A percentile compares a stretch with the other conserved stretches of the same genome.
Evolutionary conservation across 805 yeast genomes (phyloP).

Genomic region (Kazachstania kunashirensis): DNA sequence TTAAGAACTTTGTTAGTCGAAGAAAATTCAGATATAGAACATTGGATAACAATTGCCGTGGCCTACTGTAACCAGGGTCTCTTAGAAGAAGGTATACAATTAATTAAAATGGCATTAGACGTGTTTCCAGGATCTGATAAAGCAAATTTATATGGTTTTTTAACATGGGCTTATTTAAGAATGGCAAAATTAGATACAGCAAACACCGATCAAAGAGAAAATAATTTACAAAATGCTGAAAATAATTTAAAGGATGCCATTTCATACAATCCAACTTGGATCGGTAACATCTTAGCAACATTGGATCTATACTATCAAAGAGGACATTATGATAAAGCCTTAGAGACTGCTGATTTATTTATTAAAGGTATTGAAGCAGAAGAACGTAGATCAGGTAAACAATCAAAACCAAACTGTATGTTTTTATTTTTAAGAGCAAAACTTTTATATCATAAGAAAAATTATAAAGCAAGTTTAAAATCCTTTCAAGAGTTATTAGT

Average conservation of each 20-base stretch:
- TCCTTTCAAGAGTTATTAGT: slow-evolving; percentile 75
- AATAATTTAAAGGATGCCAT: slow-evolving; percentile 40
- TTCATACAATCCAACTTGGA: slow-evolving; percentile 36
- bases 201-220: slow-evolving; percentile 21
- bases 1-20: slow-evolving; percentile 67
- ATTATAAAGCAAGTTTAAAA: slow-evolving; percentile 64
- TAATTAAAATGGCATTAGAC: slow-evolving; percentile 51
- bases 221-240: slow-evolving; percentile 34
- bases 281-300: slow-evolving; percentile 50
- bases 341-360: slow-evolving; percentile 56
- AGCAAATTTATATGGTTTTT: slow-evolving; percentile 50
- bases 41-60: slow-evolving; percentile 76
- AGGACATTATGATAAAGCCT: slow-evolving; percentile 60
- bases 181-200: slow-evolving; percentile 29
- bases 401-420: slow-evolving; percentile 52
- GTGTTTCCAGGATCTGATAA: slow-evolving; percentile 19
- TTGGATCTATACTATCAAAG: slow-evolving; percentile 54
- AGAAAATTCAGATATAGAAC: slow-evolving; percentile 65
- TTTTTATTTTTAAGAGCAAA: slow-evolving; percentile 84
- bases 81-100: slow-evolving; percentile 51
- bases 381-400: slow-evolving; percentile 28
- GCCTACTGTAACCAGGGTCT: slow-evolving; percentile 63
- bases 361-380: slow-evolving; percentile 33
- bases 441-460: slow-evolving; percentile 58
- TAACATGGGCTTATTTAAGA: slow-evolving; percentile 64